phyloP scores from a whole-genome alignment of 345 rosid genomes.

The Gossypium rotundifolium region DNA sequence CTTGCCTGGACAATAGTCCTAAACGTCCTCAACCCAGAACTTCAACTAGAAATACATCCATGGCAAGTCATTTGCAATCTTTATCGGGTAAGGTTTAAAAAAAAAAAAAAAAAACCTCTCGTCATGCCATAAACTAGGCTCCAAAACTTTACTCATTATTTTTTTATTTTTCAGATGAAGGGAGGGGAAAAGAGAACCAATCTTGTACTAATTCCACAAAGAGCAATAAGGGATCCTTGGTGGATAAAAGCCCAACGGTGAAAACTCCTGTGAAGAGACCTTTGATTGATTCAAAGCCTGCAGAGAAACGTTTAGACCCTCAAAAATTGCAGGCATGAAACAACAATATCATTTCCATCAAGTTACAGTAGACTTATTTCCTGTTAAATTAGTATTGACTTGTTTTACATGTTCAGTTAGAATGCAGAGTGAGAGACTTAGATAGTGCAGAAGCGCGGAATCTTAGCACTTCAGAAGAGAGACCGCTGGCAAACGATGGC shows the following conservation, averaged over 20 bases:
- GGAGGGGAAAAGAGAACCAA: constrained; percentile 38
- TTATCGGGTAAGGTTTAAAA: constrained; percentile 35
- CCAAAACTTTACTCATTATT: background rate
- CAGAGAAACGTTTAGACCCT: constrained; percentile 39
- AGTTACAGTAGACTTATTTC: background rate
- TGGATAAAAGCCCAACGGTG: constrained; percentile 22
- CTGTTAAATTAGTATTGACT: constrained; percentile 9
- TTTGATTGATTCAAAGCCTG: constrained; percentile 21
- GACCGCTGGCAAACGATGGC: constrained; percentile 14
- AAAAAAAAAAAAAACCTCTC: background rate
- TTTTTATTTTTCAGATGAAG: constrained; percentile 27
- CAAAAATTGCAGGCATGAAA: constrained; percentile 37
- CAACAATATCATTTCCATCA: background rate
- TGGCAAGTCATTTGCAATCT: constrained; percentile 20
- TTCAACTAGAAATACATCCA: constrained; percentile 17
- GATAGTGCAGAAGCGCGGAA: constrained; percentile 38
- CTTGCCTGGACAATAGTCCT: constrained; percentile 21
- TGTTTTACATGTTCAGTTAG: constrained; percentile 30
- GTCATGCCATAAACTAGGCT: background rate
- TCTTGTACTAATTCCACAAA: constrained; percentile 27
- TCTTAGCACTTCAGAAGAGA: constrained; percentile 23
- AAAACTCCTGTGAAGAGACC: constrained; percentile 32
- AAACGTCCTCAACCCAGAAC: constrained; percentile 24
- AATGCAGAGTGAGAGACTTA: constrained; percentile 24
- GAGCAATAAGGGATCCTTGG: constrained; percentile 23